A percentile compares a stretch with the other conserved stretches of the same genome.
These are phyloP conservation scores for Coriolopsis trogii DNA, from an alignment of 1,284 basidiomycete genomes.

Conservation along the genomic window DNA sequence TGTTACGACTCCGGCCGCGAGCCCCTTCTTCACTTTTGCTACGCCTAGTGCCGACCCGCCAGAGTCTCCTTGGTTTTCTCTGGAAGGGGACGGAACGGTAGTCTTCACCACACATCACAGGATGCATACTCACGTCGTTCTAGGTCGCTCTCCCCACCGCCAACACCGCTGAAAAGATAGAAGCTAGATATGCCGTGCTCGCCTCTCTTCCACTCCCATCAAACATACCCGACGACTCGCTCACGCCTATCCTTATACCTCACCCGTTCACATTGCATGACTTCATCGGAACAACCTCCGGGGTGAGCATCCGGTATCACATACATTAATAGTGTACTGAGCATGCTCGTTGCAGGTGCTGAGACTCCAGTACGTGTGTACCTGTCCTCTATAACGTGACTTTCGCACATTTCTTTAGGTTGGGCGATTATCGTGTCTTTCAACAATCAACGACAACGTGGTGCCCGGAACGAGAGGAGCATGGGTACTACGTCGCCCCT, in stretches of 20 bases:
- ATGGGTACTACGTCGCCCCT: slow-evolving; percentile 73
- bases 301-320: slow-evolving; percentile 46
- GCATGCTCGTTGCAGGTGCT: slow-evolving; percentile 30
- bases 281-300: slow-evolving; percentile 61
- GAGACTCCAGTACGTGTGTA: slow-evolving; percentile 49
- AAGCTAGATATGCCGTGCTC: slow-evolving; percentile 56
- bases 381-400: background rate
- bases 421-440: slow-evolving; percentile 66
- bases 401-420: slow-evolving; percentile 40
- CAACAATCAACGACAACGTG: slow-evolving; percentile 69
- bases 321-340: background rate
- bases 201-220: slow-evolving; percentile 61
- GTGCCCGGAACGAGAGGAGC: slow-evolving; percentile 79
- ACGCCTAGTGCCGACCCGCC: slow-evolving; percentile 10
- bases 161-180: slow-evolving; percentile 52
- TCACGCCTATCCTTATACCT: slow-evolving; percentile 69
- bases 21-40: slow-evolving; percentile 8
- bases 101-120: too few relatives aligned
- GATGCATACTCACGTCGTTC: background rate
- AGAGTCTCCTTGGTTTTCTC: slow-evolving; percentile 15
- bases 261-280: slow-evolving; percentile 65
- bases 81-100: slow-evolving; percentile 13
- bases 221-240: slow-evolving; percentile 60
- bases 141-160: slow-evolving; percentile 14
- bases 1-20: background rate